phyloP scores from a whole-genome alignment of 768 basidiomycete species.

The Multifurca ochricompacta region DNA sequence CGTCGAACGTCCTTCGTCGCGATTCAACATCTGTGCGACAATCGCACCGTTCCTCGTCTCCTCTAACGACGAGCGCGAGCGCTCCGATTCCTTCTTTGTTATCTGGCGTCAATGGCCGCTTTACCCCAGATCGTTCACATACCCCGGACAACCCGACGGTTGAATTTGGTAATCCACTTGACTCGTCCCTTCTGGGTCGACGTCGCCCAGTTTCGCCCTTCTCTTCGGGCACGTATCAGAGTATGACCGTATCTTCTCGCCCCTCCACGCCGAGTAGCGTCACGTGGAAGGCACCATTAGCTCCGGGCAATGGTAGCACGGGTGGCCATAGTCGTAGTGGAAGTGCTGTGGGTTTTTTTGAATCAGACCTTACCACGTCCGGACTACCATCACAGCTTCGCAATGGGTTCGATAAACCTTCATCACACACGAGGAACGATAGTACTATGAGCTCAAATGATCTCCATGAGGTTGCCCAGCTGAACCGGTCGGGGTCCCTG shows the following conservation, averaged over 20 bases:
- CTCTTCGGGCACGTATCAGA: slow-evolving; percentile 51
- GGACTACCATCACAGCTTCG: slow-evolving; percentile 20
- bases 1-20: slow-evolving; percentile 39
- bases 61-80: slow-evolving; percentile 34
- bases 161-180: slow-evolving; percentile 22
- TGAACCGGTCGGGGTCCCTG: slow-evolving; percentile 21
- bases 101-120: slow-evolving; percentile 56
- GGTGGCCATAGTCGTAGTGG: slow-evolving; percentile 46
- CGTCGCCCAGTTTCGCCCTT: slow-evolving; percentile 70
- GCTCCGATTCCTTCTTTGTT: slow-evolving; percentile 29
- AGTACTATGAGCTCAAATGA: slow-evolving; percentile 28
- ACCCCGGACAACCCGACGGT: slow-evolving; percentile 21
- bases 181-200: slow-evolving; percentile 46
- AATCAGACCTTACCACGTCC: slow-evolving; percentile 24
- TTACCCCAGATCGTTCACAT: slow-evolving; percentile 43
- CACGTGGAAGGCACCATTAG: slow-evolving; percentile 48
- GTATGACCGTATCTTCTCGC: slow-evolving; percentile 45
- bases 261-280: slow-evolving; percentile 66
- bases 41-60: slow-evolving; percentile 41
- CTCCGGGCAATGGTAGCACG: slow-evolving; percentile 27
- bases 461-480: slow-evolving; percentile 12
- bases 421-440: slow-evolving; percentile 27
- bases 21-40: slow-evolving; percentile 44
- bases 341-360: slow-evolving; percentile 41
- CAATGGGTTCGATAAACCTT: slow-evolving; percentile 14